Conservation (phyloP, 495 filamentous ascomycete species). For the Talaromyces ruber region DNA sequence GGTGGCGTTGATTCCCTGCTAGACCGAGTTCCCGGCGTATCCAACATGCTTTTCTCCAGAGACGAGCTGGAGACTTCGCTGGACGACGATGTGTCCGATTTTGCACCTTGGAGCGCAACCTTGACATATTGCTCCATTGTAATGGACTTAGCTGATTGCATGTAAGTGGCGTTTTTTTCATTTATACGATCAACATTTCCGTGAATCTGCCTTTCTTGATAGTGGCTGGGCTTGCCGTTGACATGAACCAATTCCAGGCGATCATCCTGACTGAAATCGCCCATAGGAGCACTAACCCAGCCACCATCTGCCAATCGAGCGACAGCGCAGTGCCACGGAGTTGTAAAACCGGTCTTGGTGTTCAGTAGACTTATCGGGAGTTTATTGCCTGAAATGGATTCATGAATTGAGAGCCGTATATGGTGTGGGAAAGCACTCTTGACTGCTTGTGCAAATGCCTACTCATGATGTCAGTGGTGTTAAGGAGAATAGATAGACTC, state of each 20-base stretch:
- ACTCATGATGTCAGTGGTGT: not conserved
- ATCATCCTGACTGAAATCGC: conserved; percentile 22
- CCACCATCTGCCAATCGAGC: conserved; percentile 26
- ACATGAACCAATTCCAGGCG: conserved; percentile 29
- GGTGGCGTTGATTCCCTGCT: not conserved
- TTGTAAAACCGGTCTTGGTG: conserved; percentile 24
- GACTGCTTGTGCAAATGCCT: conserved; percentile 2
- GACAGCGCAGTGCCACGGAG: conserved; percentile 39
- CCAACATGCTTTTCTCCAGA: not conserved
- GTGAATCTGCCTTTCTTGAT: not conserved
- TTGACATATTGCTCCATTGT: not conserved
- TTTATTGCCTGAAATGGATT: not conserved
- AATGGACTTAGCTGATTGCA: not conserved
- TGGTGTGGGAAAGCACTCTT: not conserved
- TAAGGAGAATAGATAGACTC: not conserved
- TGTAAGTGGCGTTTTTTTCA: not conserved
- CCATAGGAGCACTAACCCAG: conserved; percentile 20
- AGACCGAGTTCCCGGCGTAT: not conserved
- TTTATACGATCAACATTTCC: not conserved
- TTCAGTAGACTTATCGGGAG: not conserved
- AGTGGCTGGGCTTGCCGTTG: conserved; percentile 28
- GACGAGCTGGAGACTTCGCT: not conserved
- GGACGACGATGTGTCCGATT: not conserved
- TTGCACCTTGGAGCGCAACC: not conserved
- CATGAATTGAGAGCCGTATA: conserved; percentile 1